Base-by-base conservation (phyloP, 345 rosid genomes). In the Populus davidiana region DNA sequence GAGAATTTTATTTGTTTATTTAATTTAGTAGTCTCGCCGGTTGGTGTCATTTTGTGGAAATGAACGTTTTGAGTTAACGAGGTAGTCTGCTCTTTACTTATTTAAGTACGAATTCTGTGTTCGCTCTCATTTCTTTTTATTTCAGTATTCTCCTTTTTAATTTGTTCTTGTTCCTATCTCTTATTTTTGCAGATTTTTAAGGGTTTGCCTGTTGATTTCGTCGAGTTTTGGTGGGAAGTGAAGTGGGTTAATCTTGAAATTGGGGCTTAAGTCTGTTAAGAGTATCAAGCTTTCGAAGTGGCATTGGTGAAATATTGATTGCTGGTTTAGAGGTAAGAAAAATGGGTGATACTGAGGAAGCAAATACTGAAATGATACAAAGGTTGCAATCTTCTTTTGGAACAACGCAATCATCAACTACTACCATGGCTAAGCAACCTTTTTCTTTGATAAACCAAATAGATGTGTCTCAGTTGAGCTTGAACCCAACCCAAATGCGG, bases 261-360 rank as follows among this genome's bases (percentile, higher is more conserved):
- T 35, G 67, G 70, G 64, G 77, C 75, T 79, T 47, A 21, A 65
- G 64, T 35, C 50, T 20, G 70, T 14, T 49, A 63, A 17, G 62
- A 74, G 72, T 11, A 8, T 16, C 14, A 31, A 36, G 36, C 27
- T 62, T 66, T 39, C 43, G 6, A 27, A 63, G 67, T 67, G 17
- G 44, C 69, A 69, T 77, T 70, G 59, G 20, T 23, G 79, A 49
- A n/a, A 63, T 63, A 63, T 41, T 38, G 36, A 64, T 74, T n/a
- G 47, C 39, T 17, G n/a, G 16, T 70, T 61, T 36, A 47, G 31
- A 36, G 38, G 41, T 29, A 35, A 33, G n/a, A 11, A 67, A 56
- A 52, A 94, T 90, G 97, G 97, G 91, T 75, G 98, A 93, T 62
- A 85, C 86, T 69, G 92, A 87, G 23, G 91, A 87, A 73, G 88